phyloP scores from a whole-genome alignment of 345 rosid species.

The Populus nigra region DNA sequence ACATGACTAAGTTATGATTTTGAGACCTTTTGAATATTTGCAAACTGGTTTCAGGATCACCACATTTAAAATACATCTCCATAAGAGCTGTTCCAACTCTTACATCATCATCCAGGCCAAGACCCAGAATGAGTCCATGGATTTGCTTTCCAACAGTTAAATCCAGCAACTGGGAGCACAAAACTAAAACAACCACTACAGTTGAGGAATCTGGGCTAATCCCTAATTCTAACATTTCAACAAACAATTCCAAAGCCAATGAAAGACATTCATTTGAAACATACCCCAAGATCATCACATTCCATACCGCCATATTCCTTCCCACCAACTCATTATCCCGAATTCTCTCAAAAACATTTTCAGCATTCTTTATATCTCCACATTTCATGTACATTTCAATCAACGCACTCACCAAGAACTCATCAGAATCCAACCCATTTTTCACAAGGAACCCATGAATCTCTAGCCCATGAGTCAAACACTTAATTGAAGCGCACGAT shows the following conservation, averaged over 20 bases:
- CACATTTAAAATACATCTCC: conserved; percentile 44
- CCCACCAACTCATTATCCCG: conserved; percentile 13
- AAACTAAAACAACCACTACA: conserved; percentile 35
- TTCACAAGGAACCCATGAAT: conserved; percentile 41
- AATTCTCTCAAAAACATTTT: conserved; percentile 28
- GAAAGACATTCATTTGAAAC: conserved; percentile 27
- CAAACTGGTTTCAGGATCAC: conserved; percentile 34
- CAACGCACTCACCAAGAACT: conserved; percentile 36
- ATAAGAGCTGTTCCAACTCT: conserved; percentile 41
- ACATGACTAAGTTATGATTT: conserved; percentile 31
- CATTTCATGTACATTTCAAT: conserved; percentile 51
- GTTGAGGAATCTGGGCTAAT: conserved; percentile 39
- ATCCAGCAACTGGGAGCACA: conserved; percentile 30
- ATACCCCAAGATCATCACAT: conserved; percentile 45
- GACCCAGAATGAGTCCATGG: conserved; percentile 27
- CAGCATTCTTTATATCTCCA: conserved; percentile 32
- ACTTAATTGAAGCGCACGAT: conserved; percentile 31
- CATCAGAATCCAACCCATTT: conserved; percentile 28
- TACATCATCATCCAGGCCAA: conserved; percentile 35
- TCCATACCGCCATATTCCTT: conserved; percentile 40
- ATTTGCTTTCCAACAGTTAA: conserved; percentile 33
- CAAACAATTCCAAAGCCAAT: conserved; percentile 31
- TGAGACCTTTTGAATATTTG: conserved; percentile 32
- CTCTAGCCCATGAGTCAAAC: conserved; percentile 35
- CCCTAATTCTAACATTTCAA: conserved; percentile 37